Conservation (phyloP, 2,329 filamentous ascomycete species). For the Ascosphaera apis region DNA sequence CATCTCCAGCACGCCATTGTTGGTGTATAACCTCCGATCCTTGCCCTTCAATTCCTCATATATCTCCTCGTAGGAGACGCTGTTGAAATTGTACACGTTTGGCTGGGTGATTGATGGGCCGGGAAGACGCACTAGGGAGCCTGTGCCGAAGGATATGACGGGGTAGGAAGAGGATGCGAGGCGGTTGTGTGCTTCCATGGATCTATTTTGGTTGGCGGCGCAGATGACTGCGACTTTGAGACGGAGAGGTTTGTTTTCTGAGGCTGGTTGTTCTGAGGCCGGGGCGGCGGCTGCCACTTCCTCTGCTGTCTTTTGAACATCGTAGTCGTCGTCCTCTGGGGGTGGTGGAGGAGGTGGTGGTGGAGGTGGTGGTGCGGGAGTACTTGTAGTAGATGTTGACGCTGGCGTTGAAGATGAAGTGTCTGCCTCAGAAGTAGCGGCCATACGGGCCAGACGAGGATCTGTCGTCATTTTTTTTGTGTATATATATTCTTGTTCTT, state of each 20-base stretch:
- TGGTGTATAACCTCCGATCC: constrained; percentile 65
- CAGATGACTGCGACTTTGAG: constrained; percentile 91
- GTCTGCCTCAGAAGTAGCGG: constrained; percentile 14
- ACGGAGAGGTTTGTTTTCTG: too few relatives aligned
- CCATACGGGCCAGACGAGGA: constrained; percentile 26
- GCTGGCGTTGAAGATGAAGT: too few relatives aligned
- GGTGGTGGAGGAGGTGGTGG: constrained; percentile 29
- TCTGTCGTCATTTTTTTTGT: constrained; percentile 23
- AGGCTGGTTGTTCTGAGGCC: too few relatives aligned
- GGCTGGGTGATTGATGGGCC: constrained; percentile 79
- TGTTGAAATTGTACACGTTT: constrained; percentile 97
- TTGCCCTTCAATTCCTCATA: constrained; percentile 75
- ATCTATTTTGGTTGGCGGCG: constrained; percentile 94
- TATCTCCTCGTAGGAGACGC: constrained; percentile 84
- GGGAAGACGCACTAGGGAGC: constrained; percentile 77
- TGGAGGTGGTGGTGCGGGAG: constrained; percentile 19
- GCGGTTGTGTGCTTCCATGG: constrained; percentile 97
- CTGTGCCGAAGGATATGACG: constrained; percentile 95
- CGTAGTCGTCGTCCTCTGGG: too few relatives aligned
- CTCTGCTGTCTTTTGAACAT: too few relatives aligned
- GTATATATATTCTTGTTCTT: too few relatives aligned
- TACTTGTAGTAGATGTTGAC: constrained; percentile 7
- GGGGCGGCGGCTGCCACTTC: too few relatives aligned
- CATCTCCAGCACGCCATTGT: constrained; percentile 91
- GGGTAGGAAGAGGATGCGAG: constrained; percentile 73